Evolutionary conservation across 257 asterid genomes (phyloP), one percentile per base, ranked within the genome.

Genomic region (Catharanthus roseus): DNA sequence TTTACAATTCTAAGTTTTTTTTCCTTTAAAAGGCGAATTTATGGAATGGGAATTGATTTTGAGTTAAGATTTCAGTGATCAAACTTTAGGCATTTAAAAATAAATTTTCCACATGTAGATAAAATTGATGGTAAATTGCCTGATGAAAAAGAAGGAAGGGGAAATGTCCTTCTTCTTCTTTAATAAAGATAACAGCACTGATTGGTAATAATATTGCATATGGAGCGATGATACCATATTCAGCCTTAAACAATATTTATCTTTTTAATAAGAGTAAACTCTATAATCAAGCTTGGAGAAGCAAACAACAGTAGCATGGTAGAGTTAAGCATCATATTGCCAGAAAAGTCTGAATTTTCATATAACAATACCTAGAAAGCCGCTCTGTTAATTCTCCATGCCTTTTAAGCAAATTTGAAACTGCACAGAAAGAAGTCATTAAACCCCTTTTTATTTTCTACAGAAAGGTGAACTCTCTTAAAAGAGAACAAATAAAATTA

Each of bases 371-470:
- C 98, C 98, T 88, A 71, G 98, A 90, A 78, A 92, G 98, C 31
- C 96, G 87, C 77, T 92, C 98, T 41, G 91, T 82, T 66, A 92
- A 76, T 41, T 87, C 97, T 58, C 89, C 96, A 77, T 92, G 97
- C 83, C 97, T 86, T 82, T 85, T 92, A 55, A 92, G 91, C 76
- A 92, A 82, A 81, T 77, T 88, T 26, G 97, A 82, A 82, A 90
- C 98, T 92, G 90, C 71, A 62, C 82, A 69, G 42, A 74, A 75
- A 74, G 70, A 33, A 67, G 21, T 47, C 19, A 47, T 12, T 13
- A 2, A 1, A 47, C 21, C 49, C 49, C 13, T 4, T 42, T 42
- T 42, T 42, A 2, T 42, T 42, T 42, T 42, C 33, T 29, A 58
- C 39, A 58, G n/a, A 61, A 61, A 33, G 0, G 44, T 16, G 33